These are phyloP conservation scores for Piromyces sp. DNA, from an alignment of 192 early-diverging fungal genomes.

Conservation along the genomic window DNA sequence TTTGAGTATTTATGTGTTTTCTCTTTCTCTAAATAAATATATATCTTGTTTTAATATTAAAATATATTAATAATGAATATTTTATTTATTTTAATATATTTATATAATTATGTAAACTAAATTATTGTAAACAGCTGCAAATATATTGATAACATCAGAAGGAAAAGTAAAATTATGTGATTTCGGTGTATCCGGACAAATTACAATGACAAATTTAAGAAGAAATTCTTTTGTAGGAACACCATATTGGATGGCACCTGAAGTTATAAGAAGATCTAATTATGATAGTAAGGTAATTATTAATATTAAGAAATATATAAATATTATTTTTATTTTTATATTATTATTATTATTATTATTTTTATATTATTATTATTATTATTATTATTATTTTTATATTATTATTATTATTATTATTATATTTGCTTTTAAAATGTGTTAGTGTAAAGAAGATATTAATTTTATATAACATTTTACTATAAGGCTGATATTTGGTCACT, in stretches of 20 bases:
- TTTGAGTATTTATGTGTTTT: too few species aligned
- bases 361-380: too few species aligned
- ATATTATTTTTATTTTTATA: too few species aligned
- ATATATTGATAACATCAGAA: slow-evolving; percentile 32
- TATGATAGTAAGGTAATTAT: slow-evolving; percentile 92
- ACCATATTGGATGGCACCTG: not conserved
- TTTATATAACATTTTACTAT: not conserved
- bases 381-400: too few species aligned
- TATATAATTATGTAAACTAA: too few species aligned
- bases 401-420: too few species aligned
- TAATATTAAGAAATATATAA: too few species aligned
- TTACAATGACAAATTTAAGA: slow-evolving; percentile 15
- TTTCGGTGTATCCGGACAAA: slow-evolving; percentile 42
- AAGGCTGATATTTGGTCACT: slow-evolving; percentile 98
- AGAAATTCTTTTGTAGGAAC: not conserved
- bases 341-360: too few species aligned
- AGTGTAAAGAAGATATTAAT: too few species aligned
- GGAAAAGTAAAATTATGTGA: slow-evolving; percentile 35
- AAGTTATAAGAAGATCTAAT: slow-evolving; percentile 20
- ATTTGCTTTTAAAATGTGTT: too few species aligned
- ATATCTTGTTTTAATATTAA: too few species aligned
- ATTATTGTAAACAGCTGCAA: slow-evolving; percentile 56
- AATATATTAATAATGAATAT: not conserved
- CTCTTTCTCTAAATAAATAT: too few species aligned
- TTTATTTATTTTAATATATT: not conserved